Base-by-base conservation (phyloP, 129 eudicot genomes). In the Rutidosis leptorrhynchoides region DNA sequence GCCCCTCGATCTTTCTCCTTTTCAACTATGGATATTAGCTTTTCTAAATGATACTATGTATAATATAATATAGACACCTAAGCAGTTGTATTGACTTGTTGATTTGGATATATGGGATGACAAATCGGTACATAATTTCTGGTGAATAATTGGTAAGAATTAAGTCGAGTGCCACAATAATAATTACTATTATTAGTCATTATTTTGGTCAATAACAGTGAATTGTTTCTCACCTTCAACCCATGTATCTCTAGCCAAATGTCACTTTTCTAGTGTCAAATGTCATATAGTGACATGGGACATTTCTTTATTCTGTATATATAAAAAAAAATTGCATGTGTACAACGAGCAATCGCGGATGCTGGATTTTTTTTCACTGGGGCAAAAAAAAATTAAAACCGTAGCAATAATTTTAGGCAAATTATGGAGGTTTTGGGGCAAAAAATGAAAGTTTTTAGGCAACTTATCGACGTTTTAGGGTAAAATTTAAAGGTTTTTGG, bases 31-130 rank as follows among this genome's bases (percentile, higher is more conserved):
- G n/a, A n/a, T n/a, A n/a, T n/a, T n/a, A n/a, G n/a, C n/a, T n/a
- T n/a, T n/a, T n/a, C n/a, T n/a, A n/a, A n/a, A n/a, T n/a, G n/a
- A n/a, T n/a, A n/a, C n/a, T n/a, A n/a, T n/a, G n/a, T n/a, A n/a
- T n/a, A n/a, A n/a, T n/a, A n/a, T n/a, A n/a, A n/a, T n/a, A n/a
- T 12, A 56, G 61, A 58, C 63, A 58, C 63, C 21, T 58, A 58
- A 27, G 22, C 40, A 7, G 26, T 25, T 27, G 26, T 15, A 15
- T 58, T 27, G 63, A 27, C 37, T 58, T 26, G 63, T 58, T 58
- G 40, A 9, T n/a, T n/a, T n/a, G n/a, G n/a, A n/a, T n/a, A n/a
- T n/a, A 26, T 5, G 9, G 4, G 35, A 20, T 24, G 62, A 57
- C 22, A 57, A 57, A n/a, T 57, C 62, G 10, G 26, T 15, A 4